Evolutionary conservation across 2,329 filamentous ascomycete species (phyloP).

Genomic region (Escovopsis sp.): DNA sequence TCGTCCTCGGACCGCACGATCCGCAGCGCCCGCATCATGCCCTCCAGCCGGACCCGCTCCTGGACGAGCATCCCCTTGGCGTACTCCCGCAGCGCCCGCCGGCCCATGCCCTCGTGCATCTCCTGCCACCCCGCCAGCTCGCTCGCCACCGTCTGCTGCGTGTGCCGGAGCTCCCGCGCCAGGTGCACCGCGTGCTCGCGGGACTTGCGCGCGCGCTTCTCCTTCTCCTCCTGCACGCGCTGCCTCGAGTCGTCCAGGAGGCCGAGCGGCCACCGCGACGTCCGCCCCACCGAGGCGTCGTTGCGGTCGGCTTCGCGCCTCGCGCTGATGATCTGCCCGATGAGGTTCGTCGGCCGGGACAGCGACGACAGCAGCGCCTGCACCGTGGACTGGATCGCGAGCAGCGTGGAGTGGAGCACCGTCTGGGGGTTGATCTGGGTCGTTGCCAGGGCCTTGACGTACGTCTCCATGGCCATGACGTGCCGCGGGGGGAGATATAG

Average conservation of each 20-base stretch:
- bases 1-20: constrained; percentile 27
- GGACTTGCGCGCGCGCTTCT: constrained; percentile 59
- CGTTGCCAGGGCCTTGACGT: constrained; percentile 49
- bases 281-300: constrained; percentile 57
- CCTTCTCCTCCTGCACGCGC: constrained; percentile 68
- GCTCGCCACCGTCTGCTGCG: constrained; percentile 80
- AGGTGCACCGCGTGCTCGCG: constrained; percentile 57
- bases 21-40: constrained; percentile 66
- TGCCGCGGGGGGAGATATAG: constrained; percentile 56
- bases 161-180: constrained; percentile 75
- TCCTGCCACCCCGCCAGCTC: constrained; percentile 94
- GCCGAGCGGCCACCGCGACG: constrained; percentile 65
- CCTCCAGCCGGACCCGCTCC: constrained; percentile 66
- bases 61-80: constrained; percentile 65
- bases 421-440: constrained; percentile 60
- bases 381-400: constrained; percentile 72
- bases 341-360: constrained; percentile 62
- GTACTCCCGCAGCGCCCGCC: constrained; percentile 59
- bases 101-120: constrained; percentile 63
- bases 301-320: constrained; percentile 67
- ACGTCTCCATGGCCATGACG: constrained; percentile 55
- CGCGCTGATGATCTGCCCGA: constrained; percentile 58
- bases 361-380: constrained; percentile 69
- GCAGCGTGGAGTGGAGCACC: constrained; percentile 59
- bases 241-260: constrained; percentile 79